Percentiles rank a stretch among this genome's conserved stretches.
phyloP scores from a whole-genome alignment of 768 basidiomycete genomes.

The Rhodotorula diobovata region DNA sequence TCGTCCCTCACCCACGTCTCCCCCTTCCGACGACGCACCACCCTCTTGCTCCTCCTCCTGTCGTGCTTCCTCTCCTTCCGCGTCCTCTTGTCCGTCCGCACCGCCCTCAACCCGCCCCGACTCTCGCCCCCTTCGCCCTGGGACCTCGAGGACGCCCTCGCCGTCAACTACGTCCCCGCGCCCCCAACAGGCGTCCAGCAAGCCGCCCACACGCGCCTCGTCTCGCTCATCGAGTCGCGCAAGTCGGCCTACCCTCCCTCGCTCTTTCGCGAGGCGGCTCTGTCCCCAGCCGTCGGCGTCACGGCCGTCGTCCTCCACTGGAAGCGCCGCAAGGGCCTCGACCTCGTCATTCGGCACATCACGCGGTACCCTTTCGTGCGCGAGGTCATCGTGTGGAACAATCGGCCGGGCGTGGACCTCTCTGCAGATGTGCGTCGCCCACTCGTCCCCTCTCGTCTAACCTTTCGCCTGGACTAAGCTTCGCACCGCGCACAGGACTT shows the following conservation, averaged over 20 bases:
- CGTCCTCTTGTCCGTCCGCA: neutral
- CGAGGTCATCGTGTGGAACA: conserved; percentile 42
- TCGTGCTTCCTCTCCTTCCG: neutral
- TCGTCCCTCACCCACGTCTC: conserved; percentile 4
- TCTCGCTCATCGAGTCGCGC: conserved; percentile 8
- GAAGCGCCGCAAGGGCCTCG: conserved; percentile 16
- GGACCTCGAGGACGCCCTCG: conserved; percentile 5
- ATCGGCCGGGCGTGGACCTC: conserved; percentile 21
- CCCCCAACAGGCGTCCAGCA: conserved; percentile 7
- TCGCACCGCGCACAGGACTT: conserved; percentile 1
- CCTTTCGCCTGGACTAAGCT: too few species aligned
- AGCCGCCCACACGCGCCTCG: neutral
- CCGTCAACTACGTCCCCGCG: conserved; percentile 5
- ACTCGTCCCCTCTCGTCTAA: neutral
- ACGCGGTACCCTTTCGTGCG: conserved; percentile 36
- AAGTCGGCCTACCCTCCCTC: conserved; percentile 1
- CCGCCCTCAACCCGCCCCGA: conserved; percentile 1
- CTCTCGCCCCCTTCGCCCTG: neutral
- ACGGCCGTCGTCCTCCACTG: conserved; percentile 32
- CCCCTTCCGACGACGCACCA: conserved; percentile 1
- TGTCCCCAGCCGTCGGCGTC: conserved; percentile 20
- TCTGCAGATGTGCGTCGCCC: neutral
- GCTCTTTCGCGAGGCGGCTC: conserved; percentile 1
- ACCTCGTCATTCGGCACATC: conserved; percentile 32
- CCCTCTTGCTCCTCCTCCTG: conserved; percentile 13